A percentile compares a stretch with the other conserved stretches of the same genome.
phyloP scores from a whole-genome alignment of 1,139 yeast species.

The Taphrina populina region DNA sequence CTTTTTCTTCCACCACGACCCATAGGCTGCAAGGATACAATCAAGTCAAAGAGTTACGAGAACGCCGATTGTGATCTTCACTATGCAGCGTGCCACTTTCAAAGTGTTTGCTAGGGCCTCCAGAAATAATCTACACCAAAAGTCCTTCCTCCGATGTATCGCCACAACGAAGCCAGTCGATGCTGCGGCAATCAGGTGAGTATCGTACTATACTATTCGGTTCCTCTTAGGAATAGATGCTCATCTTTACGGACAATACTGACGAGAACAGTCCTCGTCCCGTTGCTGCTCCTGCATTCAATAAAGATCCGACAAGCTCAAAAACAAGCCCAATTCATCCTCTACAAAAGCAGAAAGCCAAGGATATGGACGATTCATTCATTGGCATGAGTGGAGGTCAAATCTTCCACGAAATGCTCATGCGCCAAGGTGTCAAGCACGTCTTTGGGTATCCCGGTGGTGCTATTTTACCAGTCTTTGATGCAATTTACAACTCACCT shows the following conservation, averaged over 20 bases:
- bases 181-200: slow-evolving; percentile 13
- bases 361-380: slow-evolving; percentile 72
- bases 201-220: neutral
- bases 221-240: neutral
- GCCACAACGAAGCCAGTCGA: slow-evolving; percentile 16
- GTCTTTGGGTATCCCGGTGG: slow-evolving; percentile 69
- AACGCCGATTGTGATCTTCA: too few relatives aligned
- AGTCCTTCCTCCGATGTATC: neutral
- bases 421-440: slow-evolving; percentile 82
- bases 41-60: too few relatives aligned
- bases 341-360: slow-evolving; percentile 16
- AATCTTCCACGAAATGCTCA: slow-evolving; percentile 98
- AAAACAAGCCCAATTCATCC: slow-evolving; percentile 37
- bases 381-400: slow-evolving; percentile 95
- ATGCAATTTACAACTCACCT: slow-evolving; percentile 89
- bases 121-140: neutral
- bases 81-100: slow-evolving; percentile 19
- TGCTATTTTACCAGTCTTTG: slow-evolving; percentile 95
- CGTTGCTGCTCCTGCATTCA: slow-evolving; percentile 42
- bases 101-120: slow-evolving; percentile 12
- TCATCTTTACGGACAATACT: too few relatives aligned
- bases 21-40: too few relatives aligned
- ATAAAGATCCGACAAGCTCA: slow-evolving; percentile 35
- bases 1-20: too few relatives aligned
- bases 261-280: slow-evolving; percentile 34